These are phyloP conservation scores for Chlorella sp. DNA, from an alignment of 139 green algal species.

Conservation along the genomic window DNA sequence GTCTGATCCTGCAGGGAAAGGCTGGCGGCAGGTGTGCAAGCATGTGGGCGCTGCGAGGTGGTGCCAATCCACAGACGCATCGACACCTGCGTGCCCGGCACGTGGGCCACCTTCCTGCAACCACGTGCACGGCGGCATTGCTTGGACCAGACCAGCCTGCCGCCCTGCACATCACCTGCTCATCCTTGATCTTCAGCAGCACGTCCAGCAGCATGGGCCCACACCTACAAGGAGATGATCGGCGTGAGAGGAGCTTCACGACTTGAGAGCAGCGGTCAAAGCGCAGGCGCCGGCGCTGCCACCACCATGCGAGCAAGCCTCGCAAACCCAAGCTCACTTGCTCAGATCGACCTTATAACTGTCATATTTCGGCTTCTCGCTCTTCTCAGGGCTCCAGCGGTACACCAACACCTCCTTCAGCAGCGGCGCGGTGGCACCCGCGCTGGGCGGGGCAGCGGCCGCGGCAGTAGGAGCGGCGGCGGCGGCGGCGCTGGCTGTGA, in stretches of 20 bases:
- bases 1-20: slow-evolving; percentile 64
- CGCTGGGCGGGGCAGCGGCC: neutral
- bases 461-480: neutral
- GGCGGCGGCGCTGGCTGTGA: neutral
- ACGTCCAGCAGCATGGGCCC: slow-evolving; percentile 99
- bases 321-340: slow-evolving; percentile 32
- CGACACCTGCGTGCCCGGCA: no score
- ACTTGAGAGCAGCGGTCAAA: no score
- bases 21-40: no score
- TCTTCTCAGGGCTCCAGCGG: slow-evolving; percentile 87
- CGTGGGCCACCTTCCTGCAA: no score
- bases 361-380: slow-evolving; percentile 86
- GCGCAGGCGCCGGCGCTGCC: no score
- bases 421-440: neutral
- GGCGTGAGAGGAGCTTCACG: no score
- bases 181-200: slow-evolving; percentile 99
- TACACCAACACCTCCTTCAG: neutral
- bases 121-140: no score
- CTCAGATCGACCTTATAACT: slow-evolving; percentile 96
- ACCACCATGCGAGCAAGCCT: no score
- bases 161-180: slow-evolving; percentile 67
- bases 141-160: no score
- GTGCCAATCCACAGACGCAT: no score
- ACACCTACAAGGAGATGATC: slow-evolving; percentile 66
- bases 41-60: no score